Conservation (phyloP, 257 asterid species). For the Mentha longifolia region DNA sequence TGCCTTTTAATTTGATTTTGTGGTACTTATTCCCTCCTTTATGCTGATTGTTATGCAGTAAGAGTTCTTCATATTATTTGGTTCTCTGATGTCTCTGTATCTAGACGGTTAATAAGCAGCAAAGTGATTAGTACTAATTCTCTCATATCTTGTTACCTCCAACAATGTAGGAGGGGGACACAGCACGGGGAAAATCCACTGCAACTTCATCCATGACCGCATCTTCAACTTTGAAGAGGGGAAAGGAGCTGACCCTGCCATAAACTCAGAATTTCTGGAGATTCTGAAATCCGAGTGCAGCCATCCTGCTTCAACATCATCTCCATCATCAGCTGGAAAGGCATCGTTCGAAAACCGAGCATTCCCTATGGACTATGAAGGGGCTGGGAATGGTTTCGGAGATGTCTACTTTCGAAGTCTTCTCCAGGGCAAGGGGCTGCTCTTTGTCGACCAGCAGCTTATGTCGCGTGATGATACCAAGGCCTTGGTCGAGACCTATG, state of each 20-base stretch:
- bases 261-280: constrained; percentile 59
- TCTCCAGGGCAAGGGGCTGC: constrained; percentile 63
- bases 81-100: no score
- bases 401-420: constrained; percentile 68
- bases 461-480: constrained; percentile 57
- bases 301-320: constrained; percentile 32
- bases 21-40: no score
- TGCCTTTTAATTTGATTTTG: no score
- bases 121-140: neutral
- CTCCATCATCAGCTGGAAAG: constrained; percentile 36
- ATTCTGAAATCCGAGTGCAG: constrained; percentile 57
- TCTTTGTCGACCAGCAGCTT: constrained; percentile 74
- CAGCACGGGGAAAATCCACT: constrained; percentile 77
- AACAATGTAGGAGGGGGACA: constrained; percentile 46
- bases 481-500: constrained; percentile 66
- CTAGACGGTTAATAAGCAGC: no score
- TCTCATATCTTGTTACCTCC: constrained; percentile 21
- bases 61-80: no score
- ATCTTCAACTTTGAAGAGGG: constrained; percentile 52
- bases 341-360: constrained; percentile 38
- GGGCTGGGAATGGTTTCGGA: constrained; percentile 67
- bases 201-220: constrained; percentile 59
- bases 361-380: constrained; percentile 75
- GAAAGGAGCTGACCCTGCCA: constrained; percentile 51
- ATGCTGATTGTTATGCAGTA: neutral